Evolutionary conservation across 306 rosid genomes (phyloP), one percentile per base, ranked within the genome.

Genomic region (Pueraria montana): DNA sequence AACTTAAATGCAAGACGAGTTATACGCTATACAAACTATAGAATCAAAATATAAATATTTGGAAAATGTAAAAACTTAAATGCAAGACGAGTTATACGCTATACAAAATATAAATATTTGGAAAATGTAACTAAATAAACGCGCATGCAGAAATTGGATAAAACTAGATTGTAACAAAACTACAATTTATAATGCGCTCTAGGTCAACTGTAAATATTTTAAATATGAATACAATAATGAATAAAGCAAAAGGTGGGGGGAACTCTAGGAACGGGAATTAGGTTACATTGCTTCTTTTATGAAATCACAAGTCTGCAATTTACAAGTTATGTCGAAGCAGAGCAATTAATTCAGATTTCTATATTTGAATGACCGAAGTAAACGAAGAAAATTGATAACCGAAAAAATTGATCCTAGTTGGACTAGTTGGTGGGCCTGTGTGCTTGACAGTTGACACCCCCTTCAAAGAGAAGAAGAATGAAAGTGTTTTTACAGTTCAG

Each of bases 301-400:
- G 86, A 83, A 86, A 90, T 88, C 82, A 89, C 91, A 88, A 78
- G 86, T 84, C 83, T 84, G 90, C 83, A 89, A 87, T 89, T 84
- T 91, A 91, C 97, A 94, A 84, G 92, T 91, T 86, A 87, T 78
- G 84, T 82, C 72, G 84, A 83, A 77, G 86, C 89, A 83, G 78
- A 84, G 89, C 80, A 76, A 77, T 89, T 88, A 89, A 84, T 80
- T 91, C 84, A 85, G 82, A 87, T 34, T 32, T 64, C 71, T 82
- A 83, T 90, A 78, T 84, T 84, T 79, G 78, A 89, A 87, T 83
- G 86, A 64, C 45, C 66, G n/a, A 65, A 81, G 34, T 42, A 83
- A 58, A 55, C 71, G 58, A 83, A 88, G 58, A 73, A 79, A 82
- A 46, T 56, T 34, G 48, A 78, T 65, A 66, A 46, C 53, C 61